A percentile compares a stretch with the other conserved stretches of the same genome.
phyloP scores from a whole-genome alignment of 805 yeast genomes.

The Hanseniaspora vineae region DNA sequence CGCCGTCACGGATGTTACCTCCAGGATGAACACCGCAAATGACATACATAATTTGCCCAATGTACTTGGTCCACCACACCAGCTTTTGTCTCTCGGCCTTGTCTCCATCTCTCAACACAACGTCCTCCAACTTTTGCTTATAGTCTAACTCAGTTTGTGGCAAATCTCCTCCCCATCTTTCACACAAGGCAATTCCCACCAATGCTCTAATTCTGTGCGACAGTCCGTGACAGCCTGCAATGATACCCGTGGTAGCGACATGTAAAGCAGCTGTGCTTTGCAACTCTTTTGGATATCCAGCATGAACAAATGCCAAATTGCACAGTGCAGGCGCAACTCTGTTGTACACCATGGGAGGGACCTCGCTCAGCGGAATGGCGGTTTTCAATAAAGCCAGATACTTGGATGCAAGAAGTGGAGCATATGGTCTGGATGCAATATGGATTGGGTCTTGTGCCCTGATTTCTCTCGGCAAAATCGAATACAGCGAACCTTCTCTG shows the following conservation, averaged over 20 bases:
- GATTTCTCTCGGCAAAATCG: slow-evolving; percentile 43
- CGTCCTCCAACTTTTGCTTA: slow-evolving; percentile 33
- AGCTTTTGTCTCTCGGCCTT: slow-evolving; percentile 32
- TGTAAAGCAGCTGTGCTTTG: slow-evolving; percentile 65
- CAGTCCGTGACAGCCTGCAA: slow-evolving; percentile 65
- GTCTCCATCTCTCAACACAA: slow-evolving; percentile 35
- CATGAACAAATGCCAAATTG: slow-evolving; percentile 63
- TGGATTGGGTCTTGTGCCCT: slow-evolving; percentile 56
- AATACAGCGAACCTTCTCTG: slow-evolving; percentile 61
- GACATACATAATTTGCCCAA: slow-evolving; percentile 64
- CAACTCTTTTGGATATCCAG: slow-evolving; percentile 62
- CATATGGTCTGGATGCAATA: slow-evolving; percentile 59
- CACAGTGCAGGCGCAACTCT: slow-evolving; percentile 61
- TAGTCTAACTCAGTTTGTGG: slow-evolving; percentile 41
- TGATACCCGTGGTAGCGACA: slow-evolving; percentile 60
- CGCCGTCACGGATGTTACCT: slow-evolving; percentile 56
- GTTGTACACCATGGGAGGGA: slow-evolving; percentile 44
- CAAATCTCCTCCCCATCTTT: slow-evolving; percentile 72
- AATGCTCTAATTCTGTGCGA: slow-evolving; percentile 61
- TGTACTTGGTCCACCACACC: slow-evolving; percentile 61
- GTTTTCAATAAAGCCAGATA: slow-evolving; percentile 41
- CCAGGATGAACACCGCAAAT: slow-evolving; percentile 76
- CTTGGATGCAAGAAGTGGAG: slow-evolving; percentile 48
- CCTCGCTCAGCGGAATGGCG: slow-evolving; percentile 43
- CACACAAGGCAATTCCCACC: slow-evolving; percentile 61